These are phyloP conservation scores for Fusarium haematococcum DNA, from an alignment of 2,329 filamentous ascomycete species.

Conservation along the genomic window DNA sequence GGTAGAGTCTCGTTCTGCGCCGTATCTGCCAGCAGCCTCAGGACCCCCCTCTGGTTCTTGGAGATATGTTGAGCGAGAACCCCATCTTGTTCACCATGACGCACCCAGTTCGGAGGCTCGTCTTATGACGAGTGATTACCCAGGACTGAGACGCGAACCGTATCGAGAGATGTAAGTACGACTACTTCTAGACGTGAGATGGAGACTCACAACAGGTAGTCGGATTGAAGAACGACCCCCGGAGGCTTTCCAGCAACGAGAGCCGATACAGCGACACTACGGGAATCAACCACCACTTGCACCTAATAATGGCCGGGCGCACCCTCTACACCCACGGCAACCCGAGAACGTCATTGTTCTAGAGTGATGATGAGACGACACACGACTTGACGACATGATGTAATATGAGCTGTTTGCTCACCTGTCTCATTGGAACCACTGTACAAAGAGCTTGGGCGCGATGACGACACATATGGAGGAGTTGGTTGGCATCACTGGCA, in stretches of 20 bases:
- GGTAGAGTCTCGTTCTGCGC: conserved; percentile 18
- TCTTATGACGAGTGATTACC: conserved; percentile 17
- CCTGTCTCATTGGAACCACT: conserved; percentile 2
- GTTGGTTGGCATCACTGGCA: conserved; percentile 25
- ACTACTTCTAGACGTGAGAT: neutral
- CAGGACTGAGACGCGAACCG: conserved; percentile 26
- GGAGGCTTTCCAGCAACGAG: conserved; percentile 10
- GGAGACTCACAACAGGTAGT: conserved; percentile 34
- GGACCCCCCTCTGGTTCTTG: conserved; percentile 10
- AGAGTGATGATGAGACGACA: conserved; percentile 38
- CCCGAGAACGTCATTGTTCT: conserved; percentile 49
- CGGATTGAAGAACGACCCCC: conserved; percentile 21
- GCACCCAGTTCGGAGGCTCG: conserved; percentile 23
- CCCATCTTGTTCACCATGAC: conserved; percentile 15
- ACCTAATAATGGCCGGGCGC: conserved; percentile 25
- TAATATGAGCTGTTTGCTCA: neutral
- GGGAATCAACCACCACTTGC: conserved; percentile 20
- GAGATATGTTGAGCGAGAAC: conserved; percentile 16
- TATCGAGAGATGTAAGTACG: conserved; percentile 43
- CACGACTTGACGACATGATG: neutral
- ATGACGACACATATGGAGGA: conserved; percentile 12
- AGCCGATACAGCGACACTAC: conserved; percentile 35
- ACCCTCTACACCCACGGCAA: conserved; percentile 36
- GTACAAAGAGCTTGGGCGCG: neutral
- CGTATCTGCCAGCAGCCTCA: conserved; percentile 5